Evolutionary conservation across 1,139 yeast genomes (phyloP), one percentile per base, ranked within the genome.

Genomic region (Pneumocystis murina): DNA sequence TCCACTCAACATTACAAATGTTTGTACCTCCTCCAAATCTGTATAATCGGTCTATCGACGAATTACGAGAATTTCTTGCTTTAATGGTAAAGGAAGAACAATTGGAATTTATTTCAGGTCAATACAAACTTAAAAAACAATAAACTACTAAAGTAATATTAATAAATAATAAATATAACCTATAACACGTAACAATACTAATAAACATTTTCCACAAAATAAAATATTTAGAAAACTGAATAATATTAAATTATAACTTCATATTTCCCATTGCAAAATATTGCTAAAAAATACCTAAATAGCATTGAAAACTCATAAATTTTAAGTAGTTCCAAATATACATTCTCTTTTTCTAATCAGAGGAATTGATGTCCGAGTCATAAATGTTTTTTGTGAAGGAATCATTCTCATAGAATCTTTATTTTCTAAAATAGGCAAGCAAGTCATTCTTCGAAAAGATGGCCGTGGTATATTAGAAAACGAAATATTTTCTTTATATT

Each of bases 1-100:
- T 84, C 39, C 84, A 82, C 65, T 77, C 81, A 12, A 81, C 83
- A 68, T 72, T 84, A 63, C 76, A 76, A 59, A 78, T 81, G 73
- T 77, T 83, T 10, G 81, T 81, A 0, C 85, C 86, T 0, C 64
- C 64, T 59, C 64, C 64, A 17, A 74, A 74, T n/a, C 77, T 78
- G 2, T 80, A 78, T 66, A 72, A 75, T 36, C 74, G 77, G 24
- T 73, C 79, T 1, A 70, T 72, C 61, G 76, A 73, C 33, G 81
- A 79, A 66, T 72, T 80, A 63, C 78, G 77, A 65, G 71, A 69
- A 39, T 79, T 76, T 65, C 68, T 80, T 61, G 69, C 72, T 16
- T 66, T 70, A 1, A 75, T 79, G 73, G 80, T 78, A 1, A 79
- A 77, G 14, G 82, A 79, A 60, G 80, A 76, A n/a, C 74, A 73